Conservation (phyloP, 1,139 yeast genomes). For the Williopsis jadinii region DNA sequence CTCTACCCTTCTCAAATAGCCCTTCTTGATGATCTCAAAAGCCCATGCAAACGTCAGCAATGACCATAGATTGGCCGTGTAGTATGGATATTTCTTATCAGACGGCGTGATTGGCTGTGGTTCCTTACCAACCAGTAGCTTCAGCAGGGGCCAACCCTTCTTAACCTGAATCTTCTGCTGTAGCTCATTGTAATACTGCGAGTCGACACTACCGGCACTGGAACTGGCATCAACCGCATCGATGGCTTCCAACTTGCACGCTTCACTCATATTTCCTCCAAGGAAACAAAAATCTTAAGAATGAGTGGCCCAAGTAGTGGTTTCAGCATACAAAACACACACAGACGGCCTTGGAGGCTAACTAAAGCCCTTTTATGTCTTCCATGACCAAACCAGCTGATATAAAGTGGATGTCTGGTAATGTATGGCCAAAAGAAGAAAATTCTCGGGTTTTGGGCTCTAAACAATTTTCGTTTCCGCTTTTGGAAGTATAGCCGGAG, state of each 20-base stretch:
- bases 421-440: too few relatives aligned
- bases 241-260: background rate
- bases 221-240: background rate
- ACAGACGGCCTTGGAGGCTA: too few relatives aligned
- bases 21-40: conserved; percentile 32
- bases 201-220: background rate
- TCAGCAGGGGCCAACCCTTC: conserved; percentile 5
- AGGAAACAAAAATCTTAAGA: too few relatives aligned
- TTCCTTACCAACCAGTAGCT: conserved; percentile 9
- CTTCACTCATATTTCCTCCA: background rate
- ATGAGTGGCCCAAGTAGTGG: too few relatives aligned
- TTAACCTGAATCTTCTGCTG: conserved; percentile 6
- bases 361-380: too few relatives aligned
- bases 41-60: conserved; percentile 35
- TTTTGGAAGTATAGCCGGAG: too few relatives aligned
- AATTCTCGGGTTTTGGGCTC: too few relatives aligned
- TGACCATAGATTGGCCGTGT: conserved; percentile 28
- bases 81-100: conserved; percentile 29
- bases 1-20: conserved; percentile 38
- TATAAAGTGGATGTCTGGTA: too few relatives aligned
- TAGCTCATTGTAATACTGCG: conserved; percentile 1
- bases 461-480: too few relatives aligned
- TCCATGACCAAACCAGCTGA: too few relatives aligned
- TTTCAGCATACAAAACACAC: too few relatives aligned
- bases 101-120: conserved; percentile 21